Percentiles rank a stretch among this genome's conserved stretches.
These are phyloP conservation scores for Guadua angustifolia DNA, from an alignment of 176 grass and related monocot species.

Conservation along the genomic window DNA sequence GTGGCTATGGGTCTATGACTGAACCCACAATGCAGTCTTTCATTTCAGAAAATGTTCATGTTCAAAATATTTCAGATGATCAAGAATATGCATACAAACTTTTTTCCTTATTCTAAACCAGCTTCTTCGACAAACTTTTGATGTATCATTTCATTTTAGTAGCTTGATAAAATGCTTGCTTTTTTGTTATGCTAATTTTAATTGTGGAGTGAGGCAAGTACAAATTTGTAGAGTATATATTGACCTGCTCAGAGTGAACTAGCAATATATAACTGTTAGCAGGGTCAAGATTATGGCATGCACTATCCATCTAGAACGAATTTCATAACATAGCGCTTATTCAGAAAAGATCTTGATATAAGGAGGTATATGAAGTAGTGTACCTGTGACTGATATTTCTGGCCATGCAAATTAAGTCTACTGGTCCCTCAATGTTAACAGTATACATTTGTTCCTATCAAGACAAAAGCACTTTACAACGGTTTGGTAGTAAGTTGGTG, in stretches of 20 bases:
- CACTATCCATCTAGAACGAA: neutral
- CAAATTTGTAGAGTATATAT: neutral
- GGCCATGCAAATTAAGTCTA: conserved; percentile 29
- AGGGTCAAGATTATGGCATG: neutral
- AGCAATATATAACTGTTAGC: neutral
- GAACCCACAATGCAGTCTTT: neutral
- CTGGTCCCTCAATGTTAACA: conserved; percentile 36
- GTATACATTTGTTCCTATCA: conserved; percentile 45
- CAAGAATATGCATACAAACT: neutral
- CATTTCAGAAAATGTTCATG: neutral
- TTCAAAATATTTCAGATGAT: neutral
- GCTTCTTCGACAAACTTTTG: neutral
- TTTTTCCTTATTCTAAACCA: neutral
- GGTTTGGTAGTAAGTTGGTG: conserved; percentile 56
- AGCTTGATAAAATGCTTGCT: neutral
- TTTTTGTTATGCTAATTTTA: conserved; percentile 18
- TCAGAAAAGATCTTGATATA: conserved; percentile 9
- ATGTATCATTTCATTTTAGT: neutral
- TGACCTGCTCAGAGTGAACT: neutral
- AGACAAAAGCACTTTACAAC: conserved; percentile 52
- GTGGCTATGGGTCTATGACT: neutral
- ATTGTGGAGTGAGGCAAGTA: neutral
- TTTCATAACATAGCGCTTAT: neutral
- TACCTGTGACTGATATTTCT: conserved; percentile 31
- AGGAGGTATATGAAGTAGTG: conserved; percentile 26